phyloP scores from a whole-genome alignment of 192 early-diverging fungal genomes.

The Podila epicladia region DNA sequence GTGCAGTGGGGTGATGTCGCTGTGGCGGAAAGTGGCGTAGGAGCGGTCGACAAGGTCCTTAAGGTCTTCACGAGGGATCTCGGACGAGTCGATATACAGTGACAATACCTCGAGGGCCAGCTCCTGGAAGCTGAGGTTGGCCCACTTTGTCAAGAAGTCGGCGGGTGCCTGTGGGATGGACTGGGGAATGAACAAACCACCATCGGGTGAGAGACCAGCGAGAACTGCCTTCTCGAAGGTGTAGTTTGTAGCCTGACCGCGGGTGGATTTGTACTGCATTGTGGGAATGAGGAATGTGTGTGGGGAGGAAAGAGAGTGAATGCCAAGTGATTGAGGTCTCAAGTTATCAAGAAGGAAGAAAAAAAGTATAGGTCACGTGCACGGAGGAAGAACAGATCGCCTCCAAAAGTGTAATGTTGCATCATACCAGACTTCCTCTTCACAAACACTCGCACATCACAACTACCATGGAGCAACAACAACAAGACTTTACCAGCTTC shows the following conservation, averaged over 20 bases:
- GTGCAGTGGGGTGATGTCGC: slow-evolving; percentile 81
- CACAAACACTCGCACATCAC: neutral
- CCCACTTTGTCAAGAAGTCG: slow-evolving; percentile 80
- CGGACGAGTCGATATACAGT: slow-evolving; percentile 80
- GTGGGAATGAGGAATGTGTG: slow-evolving; percentile 16
- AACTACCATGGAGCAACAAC: slow-evolving; percentile 61
- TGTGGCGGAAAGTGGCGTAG: slow-evolving; percentile 81
- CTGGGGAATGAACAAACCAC: slow-evolving; percentile 94
- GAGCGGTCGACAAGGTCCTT: slow-evolving; percentile 71
- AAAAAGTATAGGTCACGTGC: too few species aligned
- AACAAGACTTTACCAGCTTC: slow-evolving; percentile 89
- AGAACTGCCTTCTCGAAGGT: slow-evolving; percentile 94
- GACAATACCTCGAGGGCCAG: slow-evolving; percentile 89
- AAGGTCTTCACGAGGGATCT: slow-evolving; percentile 83
- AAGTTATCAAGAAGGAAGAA: neutral
- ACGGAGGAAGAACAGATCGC: too few species aligned
- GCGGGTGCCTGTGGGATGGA: slow-evolving; percentile 76
- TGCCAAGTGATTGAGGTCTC: neutral
- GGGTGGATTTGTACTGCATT: slow-evolving; percentile 94
- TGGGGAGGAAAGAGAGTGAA: neutral
- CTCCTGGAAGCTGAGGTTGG: slow-evolving; percentile 75
- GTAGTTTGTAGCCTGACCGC: slow-evolving; percentile 73
- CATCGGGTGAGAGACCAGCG: slow-evolving; percentile 91
- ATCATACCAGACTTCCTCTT: neutral
- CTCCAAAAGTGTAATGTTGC: too few species aligned